Base-by-base conservation (phyloP, 148 eudicot species). In the Mesembryanthemum crystallinum region DNA sequence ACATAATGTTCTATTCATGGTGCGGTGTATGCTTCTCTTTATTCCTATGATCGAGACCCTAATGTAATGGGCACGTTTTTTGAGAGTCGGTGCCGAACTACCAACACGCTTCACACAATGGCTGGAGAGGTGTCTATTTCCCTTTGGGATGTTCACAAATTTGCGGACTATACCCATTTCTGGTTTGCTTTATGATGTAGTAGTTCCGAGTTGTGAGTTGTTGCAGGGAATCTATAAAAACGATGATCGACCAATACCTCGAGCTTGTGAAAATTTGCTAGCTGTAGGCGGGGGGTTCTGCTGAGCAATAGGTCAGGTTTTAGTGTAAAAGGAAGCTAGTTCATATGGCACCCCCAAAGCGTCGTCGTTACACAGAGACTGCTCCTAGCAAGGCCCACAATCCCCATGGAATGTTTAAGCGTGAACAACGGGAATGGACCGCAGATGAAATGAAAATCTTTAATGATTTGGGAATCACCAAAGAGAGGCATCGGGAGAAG, bases 1-100 rank as follows among this genome's bases (percentile, higher is more conserved):
- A 7, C 28, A 5, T 7, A 17, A 0, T 15, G 21, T 8, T 51
- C 60, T 1, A 29, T 29, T 4, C 30, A 28, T 17, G 0, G 28
- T 28, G 73, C 42, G 1, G 69, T 73, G 9, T 28, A 62, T 28
- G 69, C 76, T 15, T 73, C 76, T 0, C 7, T 62, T 1, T 62
- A 73, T 2, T 27, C 76, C 0, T 74, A 74, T 51, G 45, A 29
- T 0, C 52, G 33, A 0, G 70, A 27, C 3, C 3, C 18, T 0
- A 3, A 10, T 5, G 39, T n/a, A n/a, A 0, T 62, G 8, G 17
- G 27, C 1, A 37, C 58, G 0, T 61, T 61, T 8, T 39, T 49
- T 8, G 58, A 43, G 57, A 29, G 54, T 61, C 49, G 66, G 77
- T 74, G 70, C 17, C 32, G 45, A 2, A 4, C 30, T 2, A 73